A percentile compares a stretch with the other conserved stretches of the same genome.
Evolutionary conservation across 208 protist genomes (phyloP).

Genomic region (Borovskyia barvae): DNA sequence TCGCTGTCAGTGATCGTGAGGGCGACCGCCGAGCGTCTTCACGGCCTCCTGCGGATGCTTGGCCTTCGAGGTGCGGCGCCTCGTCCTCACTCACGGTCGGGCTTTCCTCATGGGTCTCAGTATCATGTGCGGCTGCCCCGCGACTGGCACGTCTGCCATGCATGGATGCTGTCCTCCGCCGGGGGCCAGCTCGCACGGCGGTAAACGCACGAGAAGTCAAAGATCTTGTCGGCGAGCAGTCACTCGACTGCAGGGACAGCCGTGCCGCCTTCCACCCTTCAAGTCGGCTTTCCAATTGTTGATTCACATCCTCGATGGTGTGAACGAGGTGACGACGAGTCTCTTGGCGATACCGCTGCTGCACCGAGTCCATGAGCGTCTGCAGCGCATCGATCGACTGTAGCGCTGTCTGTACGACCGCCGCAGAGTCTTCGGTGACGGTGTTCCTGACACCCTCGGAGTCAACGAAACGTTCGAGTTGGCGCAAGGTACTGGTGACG

Average conservation of each 20-base stretch:
- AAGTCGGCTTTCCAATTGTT: constrained; percentile 29
- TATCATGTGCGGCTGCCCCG: no score
- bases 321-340: constrained; percentile 47
- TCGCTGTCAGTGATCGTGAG: neutral
- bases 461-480: constrained; percentile 1
- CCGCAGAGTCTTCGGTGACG: neutral
- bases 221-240: no score
- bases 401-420: constrained; percentile 4
- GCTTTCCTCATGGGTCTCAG: no score
- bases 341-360: constrained; percentile 25
- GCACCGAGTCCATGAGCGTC: constrained; percentile 28
- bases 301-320: constrained; percentile 55
- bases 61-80: no score
- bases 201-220: no score
- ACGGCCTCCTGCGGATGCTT: no score
- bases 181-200: no score
- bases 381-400: constrained; percentile 3
- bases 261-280: constrained; percentile 11
- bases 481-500: constrained; percentile 15
- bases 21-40: no score
- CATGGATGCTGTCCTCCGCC: no score
- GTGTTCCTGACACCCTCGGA: neutral
- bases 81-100: no score
- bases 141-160: no score
- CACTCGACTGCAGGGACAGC: neutral